phyloP scores from a whole-genome alignment of 2,329 filamentous ascomycete genomes.

The Aureobasidium sp. region DNA sequence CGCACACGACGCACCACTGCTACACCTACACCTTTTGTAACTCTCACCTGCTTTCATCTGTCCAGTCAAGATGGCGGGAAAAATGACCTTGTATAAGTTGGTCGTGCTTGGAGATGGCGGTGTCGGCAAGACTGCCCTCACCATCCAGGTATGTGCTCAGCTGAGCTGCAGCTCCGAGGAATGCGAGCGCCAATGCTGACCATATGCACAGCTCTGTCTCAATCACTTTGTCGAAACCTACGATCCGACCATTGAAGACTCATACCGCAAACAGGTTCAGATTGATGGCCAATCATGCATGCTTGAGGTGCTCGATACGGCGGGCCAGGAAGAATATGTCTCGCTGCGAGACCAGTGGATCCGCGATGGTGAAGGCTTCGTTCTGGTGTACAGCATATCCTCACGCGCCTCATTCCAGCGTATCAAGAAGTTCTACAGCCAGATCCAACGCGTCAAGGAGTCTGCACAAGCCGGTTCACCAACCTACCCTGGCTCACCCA shows the following conservation, averaged over 20 bases:
- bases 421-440: constrained; percentile 92
- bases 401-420: constrained; percentile 90
- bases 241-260: constrained; percentile 62
- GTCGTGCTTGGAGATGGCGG: constrained; percentile 97
- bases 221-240: constrained; percentile 97
- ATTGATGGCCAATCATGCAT: constrained; percentile 95
- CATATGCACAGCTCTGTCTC: constrained; percentile 66
- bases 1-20: constrained; percentile 3
- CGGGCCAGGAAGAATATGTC: constrained; percentile 97
- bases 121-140: constrained; percentile 98
- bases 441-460: constrained; percentile 96
- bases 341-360: constrained; percentile 97
- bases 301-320: constrained; percentile 95
- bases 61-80: constrained; percentile 23
- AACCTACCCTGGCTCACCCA: constrained; percentile 68
- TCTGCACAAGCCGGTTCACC: constrained; percentile 66
- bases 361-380: constrained; percentile 92
- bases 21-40: background rate
- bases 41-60: background rate
- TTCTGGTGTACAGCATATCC: constrained; percentile 97
- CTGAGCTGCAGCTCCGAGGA: background rate
- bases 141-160: constrained; percentile 58
- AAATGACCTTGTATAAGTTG: constrained; percentile 63
- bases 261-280: constrained; percentile 64
- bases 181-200: constrained; percentile 10